Percentiles rank a stretch among this genome's conserved stretches.
Evolutionary conservation across 805 yeast species (phyloP).

Genomic region (Cyberlindnera veronae): DNA sequence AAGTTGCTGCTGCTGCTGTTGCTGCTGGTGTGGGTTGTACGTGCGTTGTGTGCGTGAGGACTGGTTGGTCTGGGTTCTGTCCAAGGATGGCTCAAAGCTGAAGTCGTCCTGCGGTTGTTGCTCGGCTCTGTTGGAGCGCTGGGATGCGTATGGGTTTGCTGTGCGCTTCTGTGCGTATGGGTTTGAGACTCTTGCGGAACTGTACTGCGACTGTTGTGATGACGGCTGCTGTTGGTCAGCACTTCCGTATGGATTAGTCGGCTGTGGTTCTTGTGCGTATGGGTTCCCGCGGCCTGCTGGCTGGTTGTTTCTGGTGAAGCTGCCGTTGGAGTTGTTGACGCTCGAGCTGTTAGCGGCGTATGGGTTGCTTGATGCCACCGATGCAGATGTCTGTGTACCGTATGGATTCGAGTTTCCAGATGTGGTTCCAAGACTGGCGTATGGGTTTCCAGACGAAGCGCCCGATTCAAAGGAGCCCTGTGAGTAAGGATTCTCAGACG

Average conservation of each 20-base stretch:
- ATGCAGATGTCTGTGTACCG: neutral
- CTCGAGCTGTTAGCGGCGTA: conserved; percentile 3
- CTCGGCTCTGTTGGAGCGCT: conserved; percentile 2
- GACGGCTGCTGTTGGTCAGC: neutral
- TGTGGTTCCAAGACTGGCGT: conserved; percentile 8
- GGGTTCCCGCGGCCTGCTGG: conserved; percentile 1
- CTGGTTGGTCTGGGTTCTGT: conserved; percentile 7
- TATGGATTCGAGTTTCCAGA: conserved; percentile 5
- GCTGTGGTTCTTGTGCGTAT: neutral
- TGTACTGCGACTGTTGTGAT: neutral
- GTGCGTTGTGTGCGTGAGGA: conserved; percentile 8
- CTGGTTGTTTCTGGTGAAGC: too few relatives aligned
- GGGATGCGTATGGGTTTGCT: conserved; percentile 6
- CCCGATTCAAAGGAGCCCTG: conserved; percentile 1
- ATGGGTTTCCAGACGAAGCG: conserved; percentile 13
- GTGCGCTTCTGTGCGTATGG: conserved; percentile 3
- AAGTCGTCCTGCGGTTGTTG: conserved; percentile 6
- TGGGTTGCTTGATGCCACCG: conserved; percentile 6
- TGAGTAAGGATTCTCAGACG: conserved; percentile 3
- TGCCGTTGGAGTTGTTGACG: neutral
- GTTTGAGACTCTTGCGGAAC: conserved; percentile 7
- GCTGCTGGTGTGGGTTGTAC: conserved; percentile 11
- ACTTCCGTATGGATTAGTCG: conserved; percentile 1
- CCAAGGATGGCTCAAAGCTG: conserved; percentile 12
- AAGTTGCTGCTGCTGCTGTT: conserved; percentile 10